Base-by-base conservation (phyloP, 495 filamentous ascomycete genomes). In the Corynascus novoguineensis region DNA sequence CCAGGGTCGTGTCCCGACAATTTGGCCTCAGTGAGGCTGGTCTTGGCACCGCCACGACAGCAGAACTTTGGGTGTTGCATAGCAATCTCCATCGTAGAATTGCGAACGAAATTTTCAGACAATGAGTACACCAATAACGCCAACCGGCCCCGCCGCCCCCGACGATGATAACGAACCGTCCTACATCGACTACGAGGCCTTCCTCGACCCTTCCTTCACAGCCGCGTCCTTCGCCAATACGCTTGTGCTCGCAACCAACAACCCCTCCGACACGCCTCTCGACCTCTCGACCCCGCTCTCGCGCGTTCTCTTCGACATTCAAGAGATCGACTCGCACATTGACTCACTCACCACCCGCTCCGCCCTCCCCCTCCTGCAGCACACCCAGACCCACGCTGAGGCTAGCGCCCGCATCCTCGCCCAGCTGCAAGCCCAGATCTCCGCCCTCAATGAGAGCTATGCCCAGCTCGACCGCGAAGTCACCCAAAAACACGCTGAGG, bases 301-400 rank as follows among this genome's bases (percentile, higher is more conserved):
- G 3, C 83, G 89, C 46, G 93, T 97, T 12, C 81, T 97, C 17
- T 99, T 99, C 71, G 93, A 99, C 72, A 82, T 95, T 15, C 93
- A 99, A 69, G 93, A 97, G 70, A 86, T 99, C 58, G 92, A 97
- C 72, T 95, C 90, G 1, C 90, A 96, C 66, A 96, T 97, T 59
- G 86, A 97, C 71, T 78, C 80, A 17, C 81, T 99, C 24, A 95
- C 92, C 42, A 93, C 89, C 46, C 83, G 85, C 62, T 87, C 87
- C 46, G 88, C 95, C 14, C 76, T 92, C 7, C 88, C 90, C 1
- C 77, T 97, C n/a, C 80, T 97, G 25, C 76, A 83, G 17, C 81
- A 95, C 72, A 93, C 90, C 25, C 78, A 82, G 57, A 75, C 79
- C 46, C 87, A 92, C 60, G 83, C 83, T 37, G 78, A 81, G 21